Percentiles rank a stretch among this genome's conserved stretches.
phyloP scores from a whole-genome alignment of 208 protist genomes.

The Wallacemonas sp. region DNA sequence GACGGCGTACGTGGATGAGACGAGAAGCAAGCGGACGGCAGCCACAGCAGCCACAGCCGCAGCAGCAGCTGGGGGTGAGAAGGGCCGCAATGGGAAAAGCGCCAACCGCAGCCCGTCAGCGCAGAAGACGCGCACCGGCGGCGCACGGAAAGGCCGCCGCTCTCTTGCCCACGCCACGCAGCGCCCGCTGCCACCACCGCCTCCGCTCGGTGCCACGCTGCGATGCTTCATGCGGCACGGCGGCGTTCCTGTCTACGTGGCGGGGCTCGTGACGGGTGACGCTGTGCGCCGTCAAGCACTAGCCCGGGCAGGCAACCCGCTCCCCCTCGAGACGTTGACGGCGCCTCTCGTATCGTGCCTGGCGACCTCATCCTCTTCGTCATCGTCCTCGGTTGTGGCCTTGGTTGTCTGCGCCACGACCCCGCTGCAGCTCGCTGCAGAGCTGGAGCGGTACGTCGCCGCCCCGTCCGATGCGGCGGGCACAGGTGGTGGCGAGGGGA shows the following conservation, averaged over 20 bases:
- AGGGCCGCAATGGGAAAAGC: background rate
- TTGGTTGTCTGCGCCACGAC: conserved; percentile 53
- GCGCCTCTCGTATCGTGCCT: conserved; percentile 21
- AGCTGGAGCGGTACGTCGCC: conserved; percentile 13
- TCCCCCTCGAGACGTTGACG: conserved; percentile 8
- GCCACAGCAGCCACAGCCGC: background rate
- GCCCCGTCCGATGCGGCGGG: background rate
- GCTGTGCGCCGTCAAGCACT: conserved; percentile 3
- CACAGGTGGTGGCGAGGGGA: background rate
- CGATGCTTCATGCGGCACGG: conserved; percentile 21
- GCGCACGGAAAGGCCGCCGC: conserved; percentile 4
- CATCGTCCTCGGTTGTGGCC: conserved; percentile 28
- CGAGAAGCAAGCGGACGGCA: conserved; percentile 1
- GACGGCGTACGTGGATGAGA: background rate
- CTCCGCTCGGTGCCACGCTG: conserved; percentile 25
- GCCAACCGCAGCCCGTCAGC: background rate
- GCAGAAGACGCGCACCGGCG: background rate
- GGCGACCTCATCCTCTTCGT: conserved; percentile 15
- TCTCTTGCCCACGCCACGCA: background rate
- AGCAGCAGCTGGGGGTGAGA: background rate
- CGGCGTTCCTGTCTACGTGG: conserved; percentile 20
- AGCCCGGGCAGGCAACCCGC: too few relatives aligned
- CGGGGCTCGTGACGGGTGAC: background rate
- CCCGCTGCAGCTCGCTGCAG: conserved; percentile 58
- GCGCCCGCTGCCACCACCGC: conserved; percentile 23